A percentile compares a stretch with the other conserved stretches of the same genome.
These are phyloP conservation scores for Amniculicola lignicola DNA, from an alignment of 495 filamentous ascomycete species.

Conservation along the genomic window DNA sequence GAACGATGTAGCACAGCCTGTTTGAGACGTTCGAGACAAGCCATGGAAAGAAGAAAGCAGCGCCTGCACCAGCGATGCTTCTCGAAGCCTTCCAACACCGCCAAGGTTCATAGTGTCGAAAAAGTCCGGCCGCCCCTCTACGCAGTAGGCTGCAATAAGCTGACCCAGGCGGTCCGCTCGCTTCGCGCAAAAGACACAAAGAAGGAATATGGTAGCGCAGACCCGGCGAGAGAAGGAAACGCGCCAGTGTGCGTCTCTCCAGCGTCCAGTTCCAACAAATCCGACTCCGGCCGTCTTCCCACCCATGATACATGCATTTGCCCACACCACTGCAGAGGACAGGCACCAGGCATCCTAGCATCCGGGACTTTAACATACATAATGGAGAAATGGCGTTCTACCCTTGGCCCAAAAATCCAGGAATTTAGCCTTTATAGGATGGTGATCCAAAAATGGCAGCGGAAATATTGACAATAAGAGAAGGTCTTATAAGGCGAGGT, in stretches of 20 bases:
- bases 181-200: not conserved
- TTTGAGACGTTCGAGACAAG: not conserved
- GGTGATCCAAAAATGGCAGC: conserved; percentile 30
- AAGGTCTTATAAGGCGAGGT: conserved; percentile 28
- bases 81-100: conserved; percentile 3
- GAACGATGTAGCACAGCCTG: no score
- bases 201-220: conserved; percentile 1
- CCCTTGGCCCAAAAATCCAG: conserved; percentile 11
- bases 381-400: no score
- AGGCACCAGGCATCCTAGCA: conserved; percentile 5
- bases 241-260: conserved; percentile 1
- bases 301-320: no score
- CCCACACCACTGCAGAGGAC: no score
- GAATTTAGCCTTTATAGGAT: conserved; percentile 33
- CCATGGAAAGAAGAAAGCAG: not conserved
- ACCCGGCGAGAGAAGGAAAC: conserved; percentile 14
- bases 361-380: conserved; percentile 29
- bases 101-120: not conserved
- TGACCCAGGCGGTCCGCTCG: conserved; percentile 23
- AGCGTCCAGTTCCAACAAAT: not conserved
- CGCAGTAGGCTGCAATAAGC: conserved; percentile 23
- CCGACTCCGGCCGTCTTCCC: conserved; percentile 24
- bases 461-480: conserved; percentile 38
- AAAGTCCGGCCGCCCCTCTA: conserved; percentile 3
- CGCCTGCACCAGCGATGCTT: conserved; percentile 16